Conservation (phyloP, 257 asterid genomes). For the Nicotiana paniculata region DNA sequence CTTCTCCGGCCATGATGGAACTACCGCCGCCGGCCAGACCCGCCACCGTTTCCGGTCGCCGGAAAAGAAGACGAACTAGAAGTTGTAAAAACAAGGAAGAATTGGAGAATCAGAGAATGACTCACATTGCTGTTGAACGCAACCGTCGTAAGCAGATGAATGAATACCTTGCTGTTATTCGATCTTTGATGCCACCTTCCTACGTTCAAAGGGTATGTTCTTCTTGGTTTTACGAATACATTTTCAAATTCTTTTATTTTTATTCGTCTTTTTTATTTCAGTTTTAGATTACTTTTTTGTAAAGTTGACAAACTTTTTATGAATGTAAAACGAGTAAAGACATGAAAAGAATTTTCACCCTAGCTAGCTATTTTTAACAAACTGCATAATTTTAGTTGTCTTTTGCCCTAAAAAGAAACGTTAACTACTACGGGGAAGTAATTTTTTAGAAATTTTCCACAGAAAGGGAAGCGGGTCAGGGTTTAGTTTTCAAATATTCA, state of each 20-base stretch:
- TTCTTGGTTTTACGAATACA: not conserved
- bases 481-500: not conserved
- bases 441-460: not conserved
- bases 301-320: constrained; percentile 4
- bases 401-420: not conserved
- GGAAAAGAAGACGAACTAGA: constrained; percentile 36
- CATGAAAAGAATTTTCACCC: not conserved
- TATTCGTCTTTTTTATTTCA: not conserved
- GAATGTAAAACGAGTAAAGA: constrained; percentile 14
- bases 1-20: constrained; percentile 5
- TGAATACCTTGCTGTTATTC: constrained; percentile 38
- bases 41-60: constrained; percentile 11
- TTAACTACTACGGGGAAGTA: not conserved
- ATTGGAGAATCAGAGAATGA: constrained; percentile 44
- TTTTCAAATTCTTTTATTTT: not conserved
- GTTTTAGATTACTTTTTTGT: not conserved
- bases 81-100: constrained; percentile 36
- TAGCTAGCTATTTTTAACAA: not conserved
- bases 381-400: not conserved
- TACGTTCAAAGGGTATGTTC: constrained; percentile 39
- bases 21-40: not conserved
- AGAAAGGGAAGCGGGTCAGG: not conserved
- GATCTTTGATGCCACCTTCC: constrained; percentile 40
- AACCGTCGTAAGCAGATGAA: constrained; percentile 42
- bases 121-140: constrained; percentile 45